These are phyloP conservation scores for Grosmannia serpens DNA, from an alignment of 2,329 filamentous ascomycete genomes.

Conservation along the genomic window DNA sequence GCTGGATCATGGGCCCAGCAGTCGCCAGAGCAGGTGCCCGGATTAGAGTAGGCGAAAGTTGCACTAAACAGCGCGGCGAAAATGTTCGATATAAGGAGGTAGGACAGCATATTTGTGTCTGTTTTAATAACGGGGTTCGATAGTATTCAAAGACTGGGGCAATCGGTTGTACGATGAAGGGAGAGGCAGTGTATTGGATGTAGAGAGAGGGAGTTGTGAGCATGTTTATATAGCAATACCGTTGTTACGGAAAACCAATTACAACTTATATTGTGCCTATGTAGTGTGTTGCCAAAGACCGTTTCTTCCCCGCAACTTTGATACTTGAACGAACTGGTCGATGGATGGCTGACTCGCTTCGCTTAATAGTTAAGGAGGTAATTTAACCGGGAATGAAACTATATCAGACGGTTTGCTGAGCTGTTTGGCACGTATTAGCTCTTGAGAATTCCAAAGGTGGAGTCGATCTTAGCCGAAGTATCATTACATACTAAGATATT, in stretches of 20 bases:
- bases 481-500: background rate
- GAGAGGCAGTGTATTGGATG: background rate
- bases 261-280: too few species aligned
- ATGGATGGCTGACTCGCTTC: background rate
- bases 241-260: background rate
- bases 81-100: background rate
- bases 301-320: background rate
- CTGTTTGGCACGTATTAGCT: background rate
- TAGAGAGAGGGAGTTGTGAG: background rate
- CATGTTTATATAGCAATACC: background rate
- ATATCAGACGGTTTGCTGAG: background rate
- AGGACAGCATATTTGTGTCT: background rate
- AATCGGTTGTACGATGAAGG: background rate
- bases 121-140: background rate
- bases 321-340: background rate
- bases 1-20: conserved; percentile 23
- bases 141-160: too few species aligned
- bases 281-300: background rate
- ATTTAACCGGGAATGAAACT: background rate
- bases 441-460: background rate
- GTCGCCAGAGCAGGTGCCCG: background rate
- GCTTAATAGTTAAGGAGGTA: background rate
- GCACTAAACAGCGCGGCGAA: background rate
- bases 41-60: background rate
- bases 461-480: background rate